These are phyloP conservation scores for Penstemon barbatus DNA, from an alignment of 257 asterid genomes.

Conservation along the genomic window DNA sequence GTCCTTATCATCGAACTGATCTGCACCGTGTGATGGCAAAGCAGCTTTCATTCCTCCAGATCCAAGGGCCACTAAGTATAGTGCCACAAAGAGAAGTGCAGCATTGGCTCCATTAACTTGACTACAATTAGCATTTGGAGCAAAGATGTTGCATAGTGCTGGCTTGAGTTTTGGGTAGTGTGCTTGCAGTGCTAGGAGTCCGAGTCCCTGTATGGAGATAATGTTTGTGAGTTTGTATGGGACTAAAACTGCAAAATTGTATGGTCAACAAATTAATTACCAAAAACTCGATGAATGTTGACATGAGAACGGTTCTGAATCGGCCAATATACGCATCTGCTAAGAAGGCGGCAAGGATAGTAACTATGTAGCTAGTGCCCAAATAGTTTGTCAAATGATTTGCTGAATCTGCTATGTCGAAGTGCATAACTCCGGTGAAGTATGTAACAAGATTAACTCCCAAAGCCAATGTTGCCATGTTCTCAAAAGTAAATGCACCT, in stretches of 20 bases:
- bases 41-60: slow-evolving; percentile 67
- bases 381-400: slow-evolving; percentile 56
- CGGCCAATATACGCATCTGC: slow-evolving; percentile 70
- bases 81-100: slow-evolving; percentile 43
- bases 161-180: slow-evolving; percentile 54
- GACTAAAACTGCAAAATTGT: too few species aligned
- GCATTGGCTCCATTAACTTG: slow-evolving; percentile 53
- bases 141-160: slow-evolving; percentile 51
- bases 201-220: slow-evolving; percentile 49
- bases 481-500: slow-evolving; percentile 55
- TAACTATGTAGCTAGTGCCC: slow-evolving; percentile 58
- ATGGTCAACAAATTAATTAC: slow-evolving; percentile 25
- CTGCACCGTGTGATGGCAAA: slow-evolving; percentile 77
- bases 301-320: slow-evolving; percentile 44
- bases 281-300: slow-evolving; percentile 48
- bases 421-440: slow-evolving; percentile 60
- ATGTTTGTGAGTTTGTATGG: not conserved
- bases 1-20: slow-evolving; percentile 71
- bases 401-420: slow-evolving; percentile 55
- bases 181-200: slow-evolving; percentile 61
- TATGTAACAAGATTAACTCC: slow-evolving; percentile 54
- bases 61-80: slow-evolving; percentile 58
- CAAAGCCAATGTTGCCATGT: slow-evolving; percentile 49
- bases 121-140: slow-evolving; percentile 39
- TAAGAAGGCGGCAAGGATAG: slow-evolving; percentile 53